These are phyloP conservation scores for Hypoxylon fuscum DNA, from an alignment of 495 filamentous ascomycete genomes.

Conservation along the genomic window DNA sequence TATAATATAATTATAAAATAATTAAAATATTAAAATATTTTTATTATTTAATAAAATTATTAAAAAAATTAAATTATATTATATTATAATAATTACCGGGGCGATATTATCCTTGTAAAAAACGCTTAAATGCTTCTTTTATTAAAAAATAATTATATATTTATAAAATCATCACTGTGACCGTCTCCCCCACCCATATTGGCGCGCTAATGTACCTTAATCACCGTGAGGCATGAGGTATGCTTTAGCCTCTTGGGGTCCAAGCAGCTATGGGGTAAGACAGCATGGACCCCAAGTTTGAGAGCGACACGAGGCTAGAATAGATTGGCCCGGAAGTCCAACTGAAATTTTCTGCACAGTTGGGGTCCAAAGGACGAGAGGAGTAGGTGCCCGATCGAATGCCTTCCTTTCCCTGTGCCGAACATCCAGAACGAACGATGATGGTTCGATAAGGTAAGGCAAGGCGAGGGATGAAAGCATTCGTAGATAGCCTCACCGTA, in stretches of 20 bases:
- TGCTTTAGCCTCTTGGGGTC: conserved; percentile 24
- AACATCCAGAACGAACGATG: conserved; percentile 20
- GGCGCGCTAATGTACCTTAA: no score
- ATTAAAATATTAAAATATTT: no score
- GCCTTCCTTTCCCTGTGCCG: neutral
- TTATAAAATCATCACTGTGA: no score
- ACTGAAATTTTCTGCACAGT: conserved; percentile 24
- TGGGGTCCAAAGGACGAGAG: conserved; percentile 41
- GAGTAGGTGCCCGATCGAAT: conserved; percentile 27
- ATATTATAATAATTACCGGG: no score
- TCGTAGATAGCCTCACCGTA: conserved; percentile 10
- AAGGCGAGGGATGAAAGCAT: conserved; percentile 8
- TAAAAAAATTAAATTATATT: no score
- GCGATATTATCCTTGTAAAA: no score
- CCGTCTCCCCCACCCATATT: no score
- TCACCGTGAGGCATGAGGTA: conserved; percentile 19
- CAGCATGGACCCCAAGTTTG: conserved; percentile 40
- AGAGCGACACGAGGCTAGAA: conserved; percentile 35
- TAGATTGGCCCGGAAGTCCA: conserved; percentile 35
- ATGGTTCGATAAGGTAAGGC: conserved; percentile 20
- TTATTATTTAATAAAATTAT: no score
- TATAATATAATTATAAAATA: no score
- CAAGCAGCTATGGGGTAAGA: conserved; percentile 28
- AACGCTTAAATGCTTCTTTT: no score
- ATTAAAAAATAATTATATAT: no score